Base-by-base conservation (phyloP, 305 asterid species). In the Withania somnifera region DNA sequence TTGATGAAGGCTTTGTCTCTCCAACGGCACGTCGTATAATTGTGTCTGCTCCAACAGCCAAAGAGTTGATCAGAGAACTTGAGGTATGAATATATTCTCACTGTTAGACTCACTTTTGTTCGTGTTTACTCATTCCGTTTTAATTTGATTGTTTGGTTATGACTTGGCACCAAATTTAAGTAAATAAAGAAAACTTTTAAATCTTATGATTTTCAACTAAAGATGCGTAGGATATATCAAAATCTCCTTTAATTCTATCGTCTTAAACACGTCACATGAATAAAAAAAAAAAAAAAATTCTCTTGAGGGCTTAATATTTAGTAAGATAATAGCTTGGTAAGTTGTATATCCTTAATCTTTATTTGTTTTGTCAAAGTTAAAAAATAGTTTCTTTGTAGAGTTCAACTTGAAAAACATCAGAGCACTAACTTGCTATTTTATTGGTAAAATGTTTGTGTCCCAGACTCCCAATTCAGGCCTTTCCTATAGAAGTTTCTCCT, bases 1-100 rank as follows among this genome's bases (percentile, higher is more conserved):
- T 95, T 57, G 99, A 95, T 86, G 99, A 95, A 92, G 99, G 99
- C 87, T 95, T 95, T 83, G 89, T 95, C 77, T 92, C 98, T 34
- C 97, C 98, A 0, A 91, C 84, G 4, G 93, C 98, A 5, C 98
- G 99, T 82, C 91, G 93, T n/a, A 95, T 95, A 51, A 91, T 95
- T 58, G 98, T 95, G 81, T 95, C 99, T 28, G 97, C 98, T 4
- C 98, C 97, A 30, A 91, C 97, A 1, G 93, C 99, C 76, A 90
- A 91, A 81, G 92, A 92, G 85, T 83, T 95, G 90, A 95, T 95
- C 88, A 83, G 89, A 85, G 90, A 89, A 87, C 99, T 95, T 63
- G 99, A 95, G 99, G 99, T 95, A 15, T 60, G 6, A 3, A 36
- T 47, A 0, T 52, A 34, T 20, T 19, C 34, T 9, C 7, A 3